Conservation (phyloP, 2,329 filamentous ascomycete species). For the Ambrosiella cleistominuta region DNA sequence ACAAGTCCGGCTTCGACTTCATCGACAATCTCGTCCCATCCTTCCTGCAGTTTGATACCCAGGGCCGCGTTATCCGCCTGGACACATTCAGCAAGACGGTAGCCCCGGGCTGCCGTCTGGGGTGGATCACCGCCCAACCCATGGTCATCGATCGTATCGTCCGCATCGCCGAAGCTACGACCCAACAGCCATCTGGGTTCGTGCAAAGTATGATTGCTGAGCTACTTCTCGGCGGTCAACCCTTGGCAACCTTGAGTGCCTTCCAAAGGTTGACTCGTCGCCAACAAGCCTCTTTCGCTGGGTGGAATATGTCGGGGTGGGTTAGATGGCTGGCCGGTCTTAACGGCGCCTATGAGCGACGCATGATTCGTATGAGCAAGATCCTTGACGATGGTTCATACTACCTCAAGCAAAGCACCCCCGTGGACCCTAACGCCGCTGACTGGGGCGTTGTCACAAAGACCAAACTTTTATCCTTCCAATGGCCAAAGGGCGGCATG, state of each 20-base stretch:
- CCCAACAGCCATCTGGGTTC: constrained; percentile 76
- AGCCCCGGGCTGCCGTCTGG: constrained; percentile 73
- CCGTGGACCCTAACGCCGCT: constrained; percentile 25
- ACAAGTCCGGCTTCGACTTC: constrained; percentile 51
- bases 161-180: constrained; percentile 54
- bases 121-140: constrained; percentile 80
- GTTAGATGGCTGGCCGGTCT: constrained; percentile 80
- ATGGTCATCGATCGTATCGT: constrained; percentile 54
- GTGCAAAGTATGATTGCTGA: constrained; percentile 70
- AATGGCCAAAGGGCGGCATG: constrained; percentile 76
- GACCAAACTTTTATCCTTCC: constrained; percentile 55
- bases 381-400: constrained; percentile 52
- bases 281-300: constrained; percentile 29
- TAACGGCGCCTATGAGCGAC: constrained; percentile 64
- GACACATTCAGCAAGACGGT: constrained; percentile 93
- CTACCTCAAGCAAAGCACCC: constrained; percentile 43
- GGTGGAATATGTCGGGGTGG: constrained; percentile 75
- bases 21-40: constrained; percentile 71
- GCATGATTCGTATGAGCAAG: constrained; percentile 65
- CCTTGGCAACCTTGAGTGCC: constrained; percentile 26
- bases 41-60: constrained; percentile 62
- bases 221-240: constrained; percentile 52
- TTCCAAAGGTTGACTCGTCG: constrained; percentile 28
- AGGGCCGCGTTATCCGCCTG: constrained; percentile 74
- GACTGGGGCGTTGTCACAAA: constrained; percentile 65